phyloP scores from a whole-genome alignment of 2,329 filamentous ascomycete genomes.

The Cyphellophora europaea region DNA sequence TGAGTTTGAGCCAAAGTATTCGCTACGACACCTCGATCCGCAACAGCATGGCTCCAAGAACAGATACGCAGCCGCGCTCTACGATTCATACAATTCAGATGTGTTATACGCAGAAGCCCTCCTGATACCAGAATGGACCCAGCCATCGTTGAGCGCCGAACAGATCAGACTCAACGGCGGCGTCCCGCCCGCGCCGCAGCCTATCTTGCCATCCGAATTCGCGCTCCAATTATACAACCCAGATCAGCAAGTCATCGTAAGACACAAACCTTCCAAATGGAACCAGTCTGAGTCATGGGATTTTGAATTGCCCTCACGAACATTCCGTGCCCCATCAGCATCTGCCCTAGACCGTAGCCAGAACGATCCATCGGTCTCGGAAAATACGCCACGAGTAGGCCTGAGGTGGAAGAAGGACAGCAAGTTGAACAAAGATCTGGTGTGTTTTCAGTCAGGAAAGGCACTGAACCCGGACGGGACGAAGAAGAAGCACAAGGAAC shows the following conservation, averaged over 20 bases:
- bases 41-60: constrained; percentile 61
- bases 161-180: constrained; percentile 65
- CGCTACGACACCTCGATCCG: constrained; percentile 68
- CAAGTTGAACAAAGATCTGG: constrained; percentile 76
- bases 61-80: constrained; percentile 77
- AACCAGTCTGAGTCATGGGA: constrained; percentile 75
- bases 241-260: constrained; percentile 68
- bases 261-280: constrained; percentile 63
- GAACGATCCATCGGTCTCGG: constrained; percentile 47
- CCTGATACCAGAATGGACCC: constrained; percentile 75
- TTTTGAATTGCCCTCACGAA: constrained; percentile 81
- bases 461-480: constrained; percentile 52
- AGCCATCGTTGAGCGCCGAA: constrained; percentile 70
- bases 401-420: constrained; percentile 89
- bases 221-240: constrained; percentile 89
- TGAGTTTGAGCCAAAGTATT: constrained; percentile 70
- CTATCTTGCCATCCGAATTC: constrained; percentile 69
- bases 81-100: constrained; percentile 70
- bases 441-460: constrained; percentile 76
- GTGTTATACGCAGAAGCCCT: constrained; percentile 82
- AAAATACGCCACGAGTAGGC: constrained; percentile 60
- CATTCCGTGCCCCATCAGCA: constrained; percentile 69
- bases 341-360: constrained; percentile 69
- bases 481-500: constrained; percentile 74
- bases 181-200: constrained; percentile 54